phyloP scores from a whole-genome alignment of 108 stramenopile species.

The Fistulifera pelliculosa region DNA sequence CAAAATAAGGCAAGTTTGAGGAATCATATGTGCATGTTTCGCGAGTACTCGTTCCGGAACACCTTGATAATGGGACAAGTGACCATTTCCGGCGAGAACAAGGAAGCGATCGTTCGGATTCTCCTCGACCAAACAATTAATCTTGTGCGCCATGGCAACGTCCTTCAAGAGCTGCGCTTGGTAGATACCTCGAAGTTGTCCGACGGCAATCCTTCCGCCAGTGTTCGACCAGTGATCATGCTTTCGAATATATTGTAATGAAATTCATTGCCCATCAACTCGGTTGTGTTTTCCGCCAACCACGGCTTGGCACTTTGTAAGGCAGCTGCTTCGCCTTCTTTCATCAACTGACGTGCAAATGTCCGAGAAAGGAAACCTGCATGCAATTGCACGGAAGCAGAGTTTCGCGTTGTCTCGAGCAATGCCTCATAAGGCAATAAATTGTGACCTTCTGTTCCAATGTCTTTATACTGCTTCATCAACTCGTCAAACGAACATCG shows the following conservation, averaged over 20 bases:
- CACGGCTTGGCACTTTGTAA: constrained; percentile 22
- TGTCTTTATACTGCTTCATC: constrained; percentile 35
- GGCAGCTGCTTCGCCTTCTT: constrained; percentile 22
- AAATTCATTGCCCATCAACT: constrained; percentile 25
- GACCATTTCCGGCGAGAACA: constrained; percentile 40
- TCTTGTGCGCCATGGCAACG: constrained; percentile 54
- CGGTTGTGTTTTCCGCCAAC: constrained; percentile 14
- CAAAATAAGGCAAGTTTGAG: constrained; percentile 16
- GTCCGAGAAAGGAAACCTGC: constrained; percentile 34
- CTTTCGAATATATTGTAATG: constrained; percentile 52
- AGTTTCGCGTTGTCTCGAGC: constrained; percentile 28
- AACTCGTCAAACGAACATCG: constrained; percentile 36
- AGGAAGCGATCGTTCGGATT: constrained; percentile 18
- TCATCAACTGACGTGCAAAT: constrained; percentile 28
- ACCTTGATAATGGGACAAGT: constrained; percentile 29
- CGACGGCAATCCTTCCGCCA: constrained; percentile 6
- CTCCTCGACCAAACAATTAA: constrained; percentile 1
- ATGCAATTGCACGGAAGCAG: constrained; percentile 14
- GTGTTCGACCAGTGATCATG: constrained; percentile 27
- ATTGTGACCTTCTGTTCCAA: constrained; percentile 64
- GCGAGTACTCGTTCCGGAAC: constrained; percentile 37
- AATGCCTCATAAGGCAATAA: constrained; percentile 43
- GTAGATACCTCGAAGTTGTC: constrained; percentile 42
- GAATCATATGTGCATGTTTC: constrained; percentile 20
- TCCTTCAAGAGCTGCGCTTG: constrained; percentile 69